phyloP scores from a whole-genome alignment of 805 yeast species.

The Komagataella populi region DNA sequence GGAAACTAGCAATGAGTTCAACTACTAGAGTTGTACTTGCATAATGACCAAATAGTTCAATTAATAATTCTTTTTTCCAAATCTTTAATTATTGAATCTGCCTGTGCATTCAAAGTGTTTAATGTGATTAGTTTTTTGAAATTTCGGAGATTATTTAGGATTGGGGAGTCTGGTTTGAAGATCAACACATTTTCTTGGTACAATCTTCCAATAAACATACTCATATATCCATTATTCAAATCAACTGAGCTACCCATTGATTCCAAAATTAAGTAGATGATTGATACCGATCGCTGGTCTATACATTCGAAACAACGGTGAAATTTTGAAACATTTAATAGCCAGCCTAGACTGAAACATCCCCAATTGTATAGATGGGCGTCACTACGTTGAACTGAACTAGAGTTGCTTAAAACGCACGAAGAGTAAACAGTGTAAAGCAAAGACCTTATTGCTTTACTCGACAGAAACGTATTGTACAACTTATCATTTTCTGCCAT shows the following conservation, averaged over 20 bases:
- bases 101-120: neutral
- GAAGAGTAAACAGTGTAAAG: neutral
- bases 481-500: neutral
- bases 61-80: neutral
- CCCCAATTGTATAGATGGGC: neutral
- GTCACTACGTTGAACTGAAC: neutral
- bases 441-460: neutral
- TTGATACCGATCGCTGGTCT: neutral
- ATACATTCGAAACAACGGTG: neutral
- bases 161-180: neutral
- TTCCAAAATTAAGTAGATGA: neutral
- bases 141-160: neutral
- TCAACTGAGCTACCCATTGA: neutral
- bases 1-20: conserved; percentile 61
- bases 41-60: neutral
- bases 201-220: neutral
- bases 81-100: neutral
- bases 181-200: neutral
- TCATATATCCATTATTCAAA: neutral
- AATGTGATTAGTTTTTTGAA: neutral
- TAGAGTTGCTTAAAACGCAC: neutral
- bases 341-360: neutral
- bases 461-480: neutral
- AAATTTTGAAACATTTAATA: neutral
- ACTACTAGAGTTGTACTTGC: conserved; percentile 19